phyloP scores from a whole-genome alignment of 768 basidiomycete genomes.

The Megacollybia marginata region DNA sequence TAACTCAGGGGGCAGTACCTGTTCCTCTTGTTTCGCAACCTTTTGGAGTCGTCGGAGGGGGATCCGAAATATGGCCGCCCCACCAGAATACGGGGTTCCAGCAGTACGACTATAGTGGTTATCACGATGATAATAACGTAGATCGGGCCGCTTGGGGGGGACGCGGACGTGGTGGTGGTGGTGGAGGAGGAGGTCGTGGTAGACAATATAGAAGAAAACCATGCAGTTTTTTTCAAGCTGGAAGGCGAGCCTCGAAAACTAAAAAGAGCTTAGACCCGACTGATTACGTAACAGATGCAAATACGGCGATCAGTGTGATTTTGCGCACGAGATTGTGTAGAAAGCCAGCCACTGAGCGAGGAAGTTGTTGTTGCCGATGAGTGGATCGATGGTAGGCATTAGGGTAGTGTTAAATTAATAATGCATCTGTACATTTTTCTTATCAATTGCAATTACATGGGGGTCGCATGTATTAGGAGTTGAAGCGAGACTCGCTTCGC shows the following conservation, averaged over 20 bases:
- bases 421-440: too few relatives aligned
- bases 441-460: too few relatives aligned
- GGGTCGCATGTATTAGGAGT: too few relatives aligned
- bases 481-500: too few relatives aligned
- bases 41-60: conserved; percentile 14
- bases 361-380: too few relatives aligned
- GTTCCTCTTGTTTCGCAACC: conserved; percentile 12
- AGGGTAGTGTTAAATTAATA: too few relatives aligned
- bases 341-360: too few relatives aligned
- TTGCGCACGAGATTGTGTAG: conserved; percentile 50
- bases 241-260: conserved; percentile 69
- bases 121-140: too few relatives aligned
- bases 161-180: conserved; percentile 52
- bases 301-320: conserved; percentile 85
- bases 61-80: conserved; percentile 19
- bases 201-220: conserved; percentile 81
- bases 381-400: too few relatives aligned
- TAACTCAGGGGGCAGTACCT: conserved; percentile 18
- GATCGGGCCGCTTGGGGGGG: conserved; percentile 25
- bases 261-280: conserved; percentile 26
- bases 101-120: conserved; percentile 18
- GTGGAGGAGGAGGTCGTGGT: conserved; percentile 49
- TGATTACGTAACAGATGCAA: conserved; percentile 68
- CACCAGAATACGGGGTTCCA: conserved; percentile 24
- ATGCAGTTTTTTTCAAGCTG: conserved; percentile 86